Conservation (phyloP, 2,329 filamentous ascomycete genomes). For the Ophiostoma montium region DNA sequence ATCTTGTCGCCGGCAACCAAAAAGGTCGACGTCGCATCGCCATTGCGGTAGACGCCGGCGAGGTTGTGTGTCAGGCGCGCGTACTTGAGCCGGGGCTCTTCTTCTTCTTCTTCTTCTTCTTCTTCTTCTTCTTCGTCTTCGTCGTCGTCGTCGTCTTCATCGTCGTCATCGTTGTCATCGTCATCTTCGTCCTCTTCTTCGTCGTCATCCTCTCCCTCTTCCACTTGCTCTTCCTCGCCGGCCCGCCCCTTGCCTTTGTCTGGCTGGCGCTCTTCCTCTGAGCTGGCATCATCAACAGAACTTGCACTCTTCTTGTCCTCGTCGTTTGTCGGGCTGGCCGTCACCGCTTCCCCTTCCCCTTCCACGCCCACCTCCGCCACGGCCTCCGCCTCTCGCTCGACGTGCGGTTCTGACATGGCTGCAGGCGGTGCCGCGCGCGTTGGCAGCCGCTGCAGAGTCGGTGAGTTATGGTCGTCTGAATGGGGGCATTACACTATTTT, state of each 20-base stretch:
- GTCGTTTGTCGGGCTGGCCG: conserved; percentile 5
- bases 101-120: conserved; percentile 72
- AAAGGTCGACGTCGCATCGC: conserved; percentile 86
- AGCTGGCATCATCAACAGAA: not conserved
- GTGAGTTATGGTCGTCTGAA: not conserved
- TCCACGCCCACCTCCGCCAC: not conserved
- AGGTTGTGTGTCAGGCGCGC: conserved; percentile 71
- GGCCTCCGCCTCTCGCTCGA: conserved; percentile 5
- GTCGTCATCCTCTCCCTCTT: conserved; percentile 59
- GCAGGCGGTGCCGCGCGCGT: conserved; percentile 8
- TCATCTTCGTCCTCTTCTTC: conserved; percentile 16
- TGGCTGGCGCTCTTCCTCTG: not conserved
- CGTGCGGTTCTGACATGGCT: conserved; percentile 10
- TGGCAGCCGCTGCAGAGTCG: conserved; percentile 7
- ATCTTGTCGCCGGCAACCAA: conserved; percentile 91
- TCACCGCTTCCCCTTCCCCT: not conserved
- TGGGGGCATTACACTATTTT: not conserved
- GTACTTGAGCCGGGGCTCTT: conserved; percentile 91
- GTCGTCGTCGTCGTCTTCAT: conserved; percentile 26
- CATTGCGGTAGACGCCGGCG: conserved; percentile 74
- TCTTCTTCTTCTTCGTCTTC: conserved; percentile 44
- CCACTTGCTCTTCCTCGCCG: conserved; percentile 52
- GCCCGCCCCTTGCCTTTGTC: conserved; percentile 6
- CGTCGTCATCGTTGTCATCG: conserved; percentile 14
- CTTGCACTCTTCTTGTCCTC: conserved; percentile 13